Percentiles rank a stretch among this genome's conserved stretches.
Conservation (phyloP, 2,329 filamentous ascomycete genomes). For the Bipolaris oryzae region DNA sequence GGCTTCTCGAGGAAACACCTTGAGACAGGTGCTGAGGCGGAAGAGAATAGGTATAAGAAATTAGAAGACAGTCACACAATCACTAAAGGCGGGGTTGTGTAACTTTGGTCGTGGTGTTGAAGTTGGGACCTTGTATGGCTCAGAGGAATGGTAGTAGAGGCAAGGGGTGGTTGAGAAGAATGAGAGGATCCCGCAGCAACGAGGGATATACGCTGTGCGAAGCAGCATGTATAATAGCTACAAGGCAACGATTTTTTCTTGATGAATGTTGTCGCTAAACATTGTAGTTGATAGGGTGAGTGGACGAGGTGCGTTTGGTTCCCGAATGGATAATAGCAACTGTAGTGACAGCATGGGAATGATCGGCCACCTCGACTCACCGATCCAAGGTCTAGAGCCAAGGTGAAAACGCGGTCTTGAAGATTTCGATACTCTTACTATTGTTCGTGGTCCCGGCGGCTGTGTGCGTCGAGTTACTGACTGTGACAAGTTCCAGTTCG, state of each 20-base stretch:
- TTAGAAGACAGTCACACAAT: neutral
- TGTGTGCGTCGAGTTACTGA: conserved; percentile 6
- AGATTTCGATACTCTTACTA: conserved; percentile 25
- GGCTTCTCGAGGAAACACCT: neutral
- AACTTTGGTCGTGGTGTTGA: neutral
- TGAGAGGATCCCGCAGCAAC: neutral
- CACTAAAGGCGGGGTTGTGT: neutral
- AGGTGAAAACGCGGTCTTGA: neutral
- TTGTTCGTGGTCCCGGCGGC: conserved; percentile 28
- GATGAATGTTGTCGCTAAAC: conserved; percentile 4
- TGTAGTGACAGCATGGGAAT: conserved; percentile 3
- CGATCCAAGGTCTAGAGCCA: conserved; percentile 1
- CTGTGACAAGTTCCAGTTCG: neutral
- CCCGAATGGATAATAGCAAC: conserved; percentile 18
- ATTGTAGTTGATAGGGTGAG: conserved; percentile 13
- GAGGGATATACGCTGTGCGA: neutral
- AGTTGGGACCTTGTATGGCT: neutral
- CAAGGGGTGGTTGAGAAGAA: neutral
- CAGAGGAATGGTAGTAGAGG: conserved; percentile 2
- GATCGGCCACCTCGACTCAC: conserved; percentile 16
- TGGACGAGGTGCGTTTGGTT: conserved; percentile 12
- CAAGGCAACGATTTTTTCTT: neutral
- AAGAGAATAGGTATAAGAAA: neutral
- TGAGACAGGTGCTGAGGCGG: neutral
- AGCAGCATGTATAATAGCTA: conserved; percentile 12